Evolutionary conservation across 345 rosid species (phyloP).

Genomic region (Eucalyptus caleyi): DNA sequence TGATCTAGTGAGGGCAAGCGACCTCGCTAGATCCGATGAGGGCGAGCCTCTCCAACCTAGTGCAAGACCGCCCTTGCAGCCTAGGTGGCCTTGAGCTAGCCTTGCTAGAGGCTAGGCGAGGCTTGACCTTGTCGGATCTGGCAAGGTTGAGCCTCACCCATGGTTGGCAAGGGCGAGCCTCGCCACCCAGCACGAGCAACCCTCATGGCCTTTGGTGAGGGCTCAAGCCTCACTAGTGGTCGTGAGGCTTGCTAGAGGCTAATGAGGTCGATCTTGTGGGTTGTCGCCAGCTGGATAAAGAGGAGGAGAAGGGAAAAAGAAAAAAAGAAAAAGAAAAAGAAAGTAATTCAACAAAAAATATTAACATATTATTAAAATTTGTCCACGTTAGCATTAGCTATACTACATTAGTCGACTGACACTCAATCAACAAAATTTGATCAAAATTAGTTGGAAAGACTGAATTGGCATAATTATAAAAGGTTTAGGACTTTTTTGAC

Average conservation of each 20-base stretch:
- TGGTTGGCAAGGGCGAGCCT: too few species aligned
- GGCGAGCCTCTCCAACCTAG: fast-evolving
- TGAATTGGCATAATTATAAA: too few species aligned
- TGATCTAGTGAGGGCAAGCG: fast-evolving
- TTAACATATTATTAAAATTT: too few species aligned
- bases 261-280: fast-evolving
- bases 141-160: too few species aligned
- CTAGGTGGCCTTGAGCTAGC: too few species aligned
- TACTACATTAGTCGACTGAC: fast-evolving
- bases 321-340: fast-evolving
- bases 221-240: fast-evolving
- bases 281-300: fast-evolving
- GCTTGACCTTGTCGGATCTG: fast-evolving
- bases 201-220: too few species aligned
- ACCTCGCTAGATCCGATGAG: fast-evolving
- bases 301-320: too few species aligned
- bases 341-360: too few species aligned
- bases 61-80: fast-evolving
- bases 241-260: fast-evolving
- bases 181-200: fast-evolving
- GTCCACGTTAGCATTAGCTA: fast-evolving
- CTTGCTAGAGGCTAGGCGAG: fast-evolving
- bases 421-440: fast-evolving
- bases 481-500: too few species aligned
- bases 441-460: fast-evolving